Conservation (phyloP, 2,329 filamentous ascomycete species). For the Claviceps sp. region DNA sequence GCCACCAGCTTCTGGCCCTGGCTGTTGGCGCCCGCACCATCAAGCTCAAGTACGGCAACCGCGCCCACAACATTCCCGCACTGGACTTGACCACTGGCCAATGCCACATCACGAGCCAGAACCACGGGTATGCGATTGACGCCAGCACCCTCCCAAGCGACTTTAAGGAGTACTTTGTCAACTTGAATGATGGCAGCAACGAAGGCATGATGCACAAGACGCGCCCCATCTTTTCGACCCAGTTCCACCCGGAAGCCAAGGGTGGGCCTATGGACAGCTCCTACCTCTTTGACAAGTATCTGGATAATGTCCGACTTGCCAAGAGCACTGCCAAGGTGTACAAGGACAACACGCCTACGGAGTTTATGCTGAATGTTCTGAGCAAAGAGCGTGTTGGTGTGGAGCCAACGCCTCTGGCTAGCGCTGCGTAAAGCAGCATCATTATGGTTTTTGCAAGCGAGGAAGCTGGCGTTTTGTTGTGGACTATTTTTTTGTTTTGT, state of each 20-base stretch:
- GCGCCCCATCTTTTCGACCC: conserved; percentile 92
- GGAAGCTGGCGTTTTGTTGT: conserved; percentile 1
- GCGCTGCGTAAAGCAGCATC: conserved; percentile 23
- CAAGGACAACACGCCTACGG: conserved; percentile 77
- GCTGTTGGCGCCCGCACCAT: conserved; percentile 79
- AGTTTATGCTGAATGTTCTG: conserved; percentile 79
- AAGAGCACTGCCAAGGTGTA: conserved; percentile 70
- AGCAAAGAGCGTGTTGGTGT: conserved; percentile 93
- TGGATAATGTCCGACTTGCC: conserved; percentile 79
- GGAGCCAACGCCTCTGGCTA: conserved; percentile 45
- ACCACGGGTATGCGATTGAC: conserved; percentile 95
- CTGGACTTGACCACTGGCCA: conserved; percentile 88
- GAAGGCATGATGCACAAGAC: conserved; percentile 96
- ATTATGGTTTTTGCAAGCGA: conserved; percentile 1
- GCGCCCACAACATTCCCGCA: conserved; percentile 95
- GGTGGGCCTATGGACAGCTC: conserved; percentile 91
- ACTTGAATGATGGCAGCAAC: conserved; percentile 94
- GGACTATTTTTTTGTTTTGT: not conserved
- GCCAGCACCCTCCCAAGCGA: conserved; percentile 66
- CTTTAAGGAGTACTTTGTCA: conserved; percentile 97
- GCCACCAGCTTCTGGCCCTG: conserved; percentile 88
- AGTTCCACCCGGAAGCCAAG: conserved; percentile 98
- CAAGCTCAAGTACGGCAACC: conserved; percentile 99
- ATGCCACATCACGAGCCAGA: conserved; percentile 97
- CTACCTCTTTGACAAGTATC: conserved; percentile 93